phyloP scores from a whole-genome alignment of 148 eudicot species.

The Chenopodium formosanum region DNA sequence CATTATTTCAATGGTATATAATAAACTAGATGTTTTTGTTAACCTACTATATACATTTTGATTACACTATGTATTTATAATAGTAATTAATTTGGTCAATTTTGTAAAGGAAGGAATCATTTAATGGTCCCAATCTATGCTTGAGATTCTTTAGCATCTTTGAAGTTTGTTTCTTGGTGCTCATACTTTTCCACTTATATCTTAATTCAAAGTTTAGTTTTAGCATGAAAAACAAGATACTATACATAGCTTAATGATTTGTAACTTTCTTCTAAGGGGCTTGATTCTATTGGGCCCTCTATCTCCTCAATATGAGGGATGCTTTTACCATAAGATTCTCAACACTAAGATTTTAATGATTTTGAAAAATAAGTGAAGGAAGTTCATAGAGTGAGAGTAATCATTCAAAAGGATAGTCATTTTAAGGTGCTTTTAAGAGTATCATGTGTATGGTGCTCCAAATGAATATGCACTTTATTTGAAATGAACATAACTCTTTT shows the following conservation, averaged over 20 bases:
- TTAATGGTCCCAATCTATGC: background rate
- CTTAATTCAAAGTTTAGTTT: background rate
- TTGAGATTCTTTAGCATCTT: conserved; percentile 10
- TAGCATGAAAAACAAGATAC: background rate
- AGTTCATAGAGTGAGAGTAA: background rate
- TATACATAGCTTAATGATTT: background rate
- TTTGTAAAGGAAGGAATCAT: conserved; percentile 9
- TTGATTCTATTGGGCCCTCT: conserved; percentile 14
- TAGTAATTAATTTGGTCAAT: conserved; percentile 1
- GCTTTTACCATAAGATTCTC: background rate
- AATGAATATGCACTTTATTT: background rate
- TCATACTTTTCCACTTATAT: background rate
- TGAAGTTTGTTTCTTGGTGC: background rate
- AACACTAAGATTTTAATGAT: background rate
- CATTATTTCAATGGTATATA: background rate
- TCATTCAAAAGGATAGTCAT: background rate
- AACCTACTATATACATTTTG: conserved; percentile 1
- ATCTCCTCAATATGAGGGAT: conserved; percentile 19
- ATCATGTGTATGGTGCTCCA: background rate
- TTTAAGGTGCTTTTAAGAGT: too few species aligned
- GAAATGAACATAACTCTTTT: too few species aligned
- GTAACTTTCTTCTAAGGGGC: background rate
- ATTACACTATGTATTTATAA: background rate
- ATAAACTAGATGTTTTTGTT: background rate
- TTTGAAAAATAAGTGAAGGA: background rate